These are phyloP conservation scores for Hemerocallis citrina DNA, from an alignment of 106 monocot genomes.

Conservation along the genomic window DNA sequence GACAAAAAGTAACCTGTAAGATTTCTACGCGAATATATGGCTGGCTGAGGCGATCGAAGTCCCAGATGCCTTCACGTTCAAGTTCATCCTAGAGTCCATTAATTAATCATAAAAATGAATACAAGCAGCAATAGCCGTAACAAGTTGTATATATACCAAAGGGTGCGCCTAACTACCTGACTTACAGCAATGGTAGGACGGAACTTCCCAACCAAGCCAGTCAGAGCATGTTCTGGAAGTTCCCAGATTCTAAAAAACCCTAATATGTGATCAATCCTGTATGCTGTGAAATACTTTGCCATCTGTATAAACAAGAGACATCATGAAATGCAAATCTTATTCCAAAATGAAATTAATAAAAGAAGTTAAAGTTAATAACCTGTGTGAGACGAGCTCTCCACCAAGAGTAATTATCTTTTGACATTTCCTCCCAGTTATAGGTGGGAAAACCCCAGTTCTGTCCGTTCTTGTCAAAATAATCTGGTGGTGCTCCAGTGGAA, in stretches of 20 bases:
- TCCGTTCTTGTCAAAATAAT: constrained; percentile 93
- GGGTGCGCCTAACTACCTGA: constrained; percentile 36
- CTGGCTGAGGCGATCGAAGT: constrained; percentile 75
- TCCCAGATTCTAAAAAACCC: constrained; percentile 99
- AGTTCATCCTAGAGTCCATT: constrained; percentile 63
- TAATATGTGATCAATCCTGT: constrained; percentile 91
- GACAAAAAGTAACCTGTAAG: constrained; percentile 42
- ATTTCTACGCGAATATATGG: constrained; percentile 72
- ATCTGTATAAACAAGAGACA: constrained; percentile 42
- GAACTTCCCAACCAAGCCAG: constrained; percentile 85
- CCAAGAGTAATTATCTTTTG: constrained; percentile 89
- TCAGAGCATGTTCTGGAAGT: constrained; percentile 78
- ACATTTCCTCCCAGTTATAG: constrained; percentile 98
- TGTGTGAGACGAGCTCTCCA: constrained; percentile 87
- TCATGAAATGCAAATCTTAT: background rate
- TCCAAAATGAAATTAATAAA: background rate
- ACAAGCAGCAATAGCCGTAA: background rate
- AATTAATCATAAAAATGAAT: background rate
- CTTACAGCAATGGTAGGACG: constrained; percentile 79
- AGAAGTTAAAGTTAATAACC: constrained; percentile 26
- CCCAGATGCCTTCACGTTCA: constrained; percentile 88
- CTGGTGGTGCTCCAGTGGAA: constrained; percentile 91
- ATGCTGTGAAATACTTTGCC: constrained; percentile 87
- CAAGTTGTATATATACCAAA: background rate
- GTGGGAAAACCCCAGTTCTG: constrained; percentile 99